Base-by-base conservation (phyloP, 129 eudicot species). In the Dittrichia graveolens region DNA sequence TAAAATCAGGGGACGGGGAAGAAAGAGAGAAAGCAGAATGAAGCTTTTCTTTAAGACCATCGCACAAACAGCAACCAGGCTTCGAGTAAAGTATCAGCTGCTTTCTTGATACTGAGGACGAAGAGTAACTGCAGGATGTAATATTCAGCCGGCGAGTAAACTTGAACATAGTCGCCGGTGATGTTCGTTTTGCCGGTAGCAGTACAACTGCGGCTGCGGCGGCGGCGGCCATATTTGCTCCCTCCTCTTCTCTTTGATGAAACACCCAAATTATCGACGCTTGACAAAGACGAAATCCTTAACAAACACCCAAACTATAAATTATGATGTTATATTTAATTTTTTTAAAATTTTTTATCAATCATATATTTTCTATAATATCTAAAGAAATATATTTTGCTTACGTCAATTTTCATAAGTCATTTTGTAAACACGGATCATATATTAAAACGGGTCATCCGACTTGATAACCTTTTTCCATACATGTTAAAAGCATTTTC, bases 51-150 rank as follows among this genome's bases (percentile, higher is more conserved):
- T 92, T 92, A 72, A 92, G 96, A 71, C 95, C 98, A 80, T 92
- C 98, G 73, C 98, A 93, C 85, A 93, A 84, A 79, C 98, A 93
- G 88, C 98, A 93, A 6, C 95, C 98, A 40, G 98, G 98, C 88
- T 90, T 93, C 8, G 98, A 93, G 83, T 93, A 93, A 10, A 93
- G 90, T 41, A 93, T 70, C 9, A 93, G 81, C 42, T 83, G 80
- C 67, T 86, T 68, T 74, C 69, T 58, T 60, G 84, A 58, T 6
- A 71, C 31, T 2, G 83, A 57, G 9, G 85, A 74, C 18, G 81
- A 57, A 2, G 80, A 37, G 67, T 52, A 74, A 42, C 34, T 50
- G 64, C 72, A 76, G 15, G 67, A 56, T 39, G 80, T 75, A 14
- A 55, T 13, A 39, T 62, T 49, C 31, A 49, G 42, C 49, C 67